Evolutionary conservation across 108 stramenopile species (phyloP), one percentile per base, ranked within the genome.

Genomic region (Stephanodiscus minutulus): DNA sequence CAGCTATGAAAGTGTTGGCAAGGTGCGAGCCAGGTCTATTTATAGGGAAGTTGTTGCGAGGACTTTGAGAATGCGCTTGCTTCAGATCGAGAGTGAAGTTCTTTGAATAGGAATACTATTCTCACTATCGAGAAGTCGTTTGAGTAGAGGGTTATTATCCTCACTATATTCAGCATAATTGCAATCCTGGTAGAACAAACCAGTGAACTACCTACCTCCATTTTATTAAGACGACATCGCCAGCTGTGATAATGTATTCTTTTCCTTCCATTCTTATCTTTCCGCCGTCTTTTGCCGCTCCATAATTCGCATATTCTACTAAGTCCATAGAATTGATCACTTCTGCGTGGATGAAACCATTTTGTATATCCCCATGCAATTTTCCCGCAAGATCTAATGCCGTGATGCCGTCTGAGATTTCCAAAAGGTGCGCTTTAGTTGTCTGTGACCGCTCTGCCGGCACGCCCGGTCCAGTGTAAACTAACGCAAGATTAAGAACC

Each of bases 331-430:
- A 83, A 46, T 56, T 43, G 8, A 77, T 74, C 17, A 90, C 84
- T 59, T 98, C 96, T 17, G 97, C 97, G 4, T 86, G 86, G 66
- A 97, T 94, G 71, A 98, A 98, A 31, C 96, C 94, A 24, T 83
- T 79, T 63, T 89, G 83, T 68, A 98, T 93, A 64, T 96, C 95
- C n/a, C 90, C 87, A 87, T 98, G 97, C 57, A 98, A 70, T 29
- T 82, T 73, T 10, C 83, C 79, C 11, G 87, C 87, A 12, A 90
- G 74, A 22, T 73, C 83, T 44, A 64, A 53, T 20, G 83, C 85
- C 11, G 78, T 82, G 21, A 83, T 48, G 12, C 29, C 31, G 49
- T 36, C 58, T 18, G 7, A 52, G 28, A 64, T 35, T 57, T 22
- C 25, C 31, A 87, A 54, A 20, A 87, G 24, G 70, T 87, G 79